Base-by-base conservation (phyloP, 1,284 basidiomycete genomes). In the Rhodotorula sp. region DNA sequence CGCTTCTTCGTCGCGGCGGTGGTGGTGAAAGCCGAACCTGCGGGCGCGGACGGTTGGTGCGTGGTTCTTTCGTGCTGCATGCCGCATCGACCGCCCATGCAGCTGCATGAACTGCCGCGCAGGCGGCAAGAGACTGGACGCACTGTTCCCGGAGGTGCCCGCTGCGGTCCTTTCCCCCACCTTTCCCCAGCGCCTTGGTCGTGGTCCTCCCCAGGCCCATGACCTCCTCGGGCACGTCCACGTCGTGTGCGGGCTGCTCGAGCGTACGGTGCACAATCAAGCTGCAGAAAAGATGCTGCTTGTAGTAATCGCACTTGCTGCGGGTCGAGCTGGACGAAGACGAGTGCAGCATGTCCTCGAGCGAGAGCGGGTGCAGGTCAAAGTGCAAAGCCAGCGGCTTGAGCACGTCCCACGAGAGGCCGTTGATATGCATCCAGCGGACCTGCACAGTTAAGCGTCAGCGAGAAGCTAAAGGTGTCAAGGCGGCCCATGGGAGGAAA, bases 391-490 rank as follows among this genome's bases (percentile, higher is more conserved):
- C 86, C 50, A 90, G 79, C 1, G 86, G 84, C 75, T 87, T 88
- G 72, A 90, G 84, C 21, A 90, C 87, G 78, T 89, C 88, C 88
- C 88, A 90, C 71, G 87, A 88, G 63, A 90, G 82, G 5, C 88
- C 89, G 12, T 86, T 87, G 64, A 90, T 83, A 73, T 89, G 89
- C 70, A 90, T 89, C 89, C 88, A 90, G 48, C 89, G 81, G 39
- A 67, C 66, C 64, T 65, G 48, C 34, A 34, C 5, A 9, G 8
- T 29, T 3, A 25, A 15, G 27, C 0, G 37, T 19, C 4, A 13
- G 1, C 5, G 27, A 32, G 25, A 2, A 50, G 58, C 29, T 17
- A 25, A 54, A 5, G 32, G 25, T 10, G 7, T 8, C 29, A 32
- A 21, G 3, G 3, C 50, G 50, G 10, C 36, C 25, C n/a, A 13